These are phyloP conservation scores for Penicillium sp. DNA, from an alignment of 2,329 filamentous ascomycete species.

Conservation along the genomic window DNA sequence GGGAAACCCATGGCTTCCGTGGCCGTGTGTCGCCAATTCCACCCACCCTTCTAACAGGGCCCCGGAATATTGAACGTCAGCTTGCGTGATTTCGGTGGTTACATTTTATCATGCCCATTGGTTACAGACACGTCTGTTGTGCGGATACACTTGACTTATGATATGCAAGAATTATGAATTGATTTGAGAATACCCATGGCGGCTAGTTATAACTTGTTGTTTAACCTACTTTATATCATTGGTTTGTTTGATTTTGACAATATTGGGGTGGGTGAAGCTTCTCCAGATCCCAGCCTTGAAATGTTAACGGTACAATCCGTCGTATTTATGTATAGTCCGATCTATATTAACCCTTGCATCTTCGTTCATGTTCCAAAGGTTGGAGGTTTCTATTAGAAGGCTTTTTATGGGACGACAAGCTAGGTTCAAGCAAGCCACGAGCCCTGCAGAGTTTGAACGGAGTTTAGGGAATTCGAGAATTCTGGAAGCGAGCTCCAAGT, in stretches of 20 bases:
- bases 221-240: background rate
- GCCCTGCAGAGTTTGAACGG: no score
- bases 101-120: background rate
- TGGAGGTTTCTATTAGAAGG: no score
- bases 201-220: background rate
- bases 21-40: constrained; percentile 21
- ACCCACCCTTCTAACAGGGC: constrained; percentile 19
- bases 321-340: no score
- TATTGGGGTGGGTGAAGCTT: background rate
- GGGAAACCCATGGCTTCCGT: constrained; percentile 17
- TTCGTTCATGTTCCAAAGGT: no score
- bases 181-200: background rate
- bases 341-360: no score
- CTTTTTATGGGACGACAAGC: no score
- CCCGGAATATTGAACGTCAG: constrained; percentile 40
- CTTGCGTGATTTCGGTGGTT: constrained; percentile 29
- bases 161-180: background rate
- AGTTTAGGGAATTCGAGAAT: no score
- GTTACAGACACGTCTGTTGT: background rate
- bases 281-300: no score
- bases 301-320: no score
- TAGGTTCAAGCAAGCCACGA: no score
- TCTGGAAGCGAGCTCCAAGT: no score
- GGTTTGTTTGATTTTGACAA: background rate
- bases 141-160: background rate